Percentiles rank a stretch among this genome's conserved stretches.
Conservation (phyloP, 306 rosid genomes). For the Cicer chorassanicum region DNA sequence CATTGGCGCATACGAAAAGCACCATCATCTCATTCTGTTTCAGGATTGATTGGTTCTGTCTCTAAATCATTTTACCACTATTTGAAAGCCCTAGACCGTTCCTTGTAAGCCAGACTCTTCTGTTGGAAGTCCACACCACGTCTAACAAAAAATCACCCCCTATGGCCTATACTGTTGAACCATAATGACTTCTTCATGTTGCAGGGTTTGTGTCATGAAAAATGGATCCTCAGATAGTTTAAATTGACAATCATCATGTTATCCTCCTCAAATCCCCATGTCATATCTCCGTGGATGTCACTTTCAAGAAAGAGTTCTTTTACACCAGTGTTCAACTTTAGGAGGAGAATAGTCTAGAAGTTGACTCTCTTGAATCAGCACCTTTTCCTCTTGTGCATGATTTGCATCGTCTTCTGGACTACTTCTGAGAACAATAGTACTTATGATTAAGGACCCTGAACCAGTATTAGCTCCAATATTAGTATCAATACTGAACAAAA, state of each 20-base stretch:
- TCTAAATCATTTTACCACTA: slow-evolving; percentile 1
- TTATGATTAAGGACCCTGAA: background rate
- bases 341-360: slow-evolving; percentile 11
- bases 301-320: background rate
- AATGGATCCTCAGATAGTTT: background rate
- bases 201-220: background rate
- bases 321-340: background rate
- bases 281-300: background rate
- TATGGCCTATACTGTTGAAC: background rate
- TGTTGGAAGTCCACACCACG: background rate
- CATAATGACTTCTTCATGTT: background rate
- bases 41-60: background rate
- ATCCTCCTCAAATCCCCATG: background rate
- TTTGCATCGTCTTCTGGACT: background rate
- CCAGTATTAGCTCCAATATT: background rate
- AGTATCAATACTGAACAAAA: slow-evolving; percentile 1
- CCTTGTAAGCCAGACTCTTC: background rate
- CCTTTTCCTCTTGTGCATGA: background rate
- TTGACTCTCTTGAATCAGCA: background rate
- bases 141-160: slow-evolving; percentile 5
- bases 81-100: background rate
- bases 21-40: background rate
- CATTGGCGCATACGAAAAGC: background rate
- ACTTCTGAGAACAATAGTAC: background rate
- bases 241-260: background rate